Evolutionary conservation across 2,329 filamentous ascomycete species (phyloP).

Genomic region (Fusarium dimerum): DNA sequence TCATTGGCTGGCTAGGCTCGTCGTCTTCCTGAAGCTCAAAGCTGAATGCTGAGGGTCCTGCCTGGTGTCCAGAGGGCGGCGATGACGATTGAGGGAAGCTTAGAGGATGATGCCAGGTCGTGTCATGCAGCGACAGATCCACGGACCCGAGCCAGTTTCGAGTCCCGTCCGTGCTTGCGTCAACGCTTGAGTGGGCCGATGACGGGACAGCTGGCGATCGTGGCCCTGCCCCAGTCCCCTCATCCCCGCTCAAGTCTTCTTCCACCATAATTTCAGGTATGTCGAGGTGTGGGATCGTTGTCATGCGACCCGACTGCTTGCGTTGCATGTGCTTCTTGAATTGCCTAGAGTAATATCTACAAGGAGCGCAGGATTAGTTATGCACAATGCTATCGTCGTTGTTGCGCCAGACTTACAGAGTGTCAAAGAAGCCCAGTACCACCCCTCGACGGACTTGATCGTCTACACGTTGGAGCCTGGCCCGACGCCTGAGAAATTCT

Average conservation of each 20-base stretch:
- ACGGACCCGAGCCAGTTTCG: conserved; percentile 45
- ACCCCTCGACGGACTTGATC: conserved; percentile 89
- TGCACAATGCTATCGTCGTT: background rate
- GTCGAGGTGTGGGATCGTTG: conserved; percentile 73
- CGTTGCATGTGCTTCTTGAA: conserved; percentile 76
- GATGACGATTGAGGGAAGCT: conserved; percentile 53
- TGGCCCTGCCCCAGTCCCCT: conserved; percentile 20
- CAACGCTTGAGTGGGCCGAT: conserved; percentile 25
- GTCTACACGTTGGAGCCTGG: conserved; percentile 88
- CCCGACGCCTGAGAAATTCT: conserved; percentile 88
- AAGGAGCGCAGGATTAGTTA: conserved; percentile 6
- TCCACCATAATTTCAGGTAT: conserved; percentile 92
- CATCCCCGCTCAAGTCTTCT: conserved; percentile 61
- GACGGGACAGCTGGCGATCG: conserved; percentile 22
- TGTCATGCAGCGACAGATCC: conserved; percentile 42
- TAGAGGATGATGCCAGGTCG: conserved; percentile 48
- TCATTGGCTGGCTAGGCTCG: conserved; percentile 24
- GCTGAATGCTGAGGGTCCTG: conserved; percentile 57
- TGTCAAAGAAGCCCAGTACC: conserved; percentile 95
- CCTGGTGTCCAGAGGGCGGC: conserved; percentile 40
- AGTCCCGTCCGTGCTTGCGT: conserved; percentile 34
- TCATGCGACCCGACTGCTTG: conserved; percentile 76
- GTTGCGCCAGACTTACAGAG: conserved; percentile 56
- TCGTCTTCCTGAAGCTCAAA: conserved; percentile 56
- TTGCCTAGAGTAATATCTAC: conserved; percentile 75